Base-by-base conservation (phyloP, 179 eudicot genomes). In the Silene vulgaris region DNA sequence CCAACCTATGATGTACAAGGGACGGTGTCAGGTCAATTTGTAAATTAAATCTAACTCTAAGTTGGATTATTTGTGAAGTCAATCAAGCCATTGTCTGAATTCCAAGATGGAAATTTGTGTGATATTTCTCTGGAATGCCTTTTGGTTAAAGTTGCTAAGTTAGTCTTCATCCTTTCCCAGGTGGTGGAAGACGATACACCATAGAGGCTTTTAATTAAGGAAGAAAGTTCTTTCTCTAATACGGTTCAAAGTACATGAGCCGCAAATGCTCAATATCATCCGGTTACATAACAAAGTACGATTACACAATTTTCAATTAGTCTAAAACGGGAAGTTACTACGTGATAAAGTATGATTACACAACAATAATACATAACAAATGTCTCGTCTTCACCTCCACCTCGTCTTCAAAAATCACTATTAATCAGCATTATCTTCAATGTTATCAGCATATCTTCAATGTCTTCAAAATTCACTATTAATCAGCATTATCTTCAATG, bases 231-330 rank as follows among this genome's bases (percentile, higher is more conserved):
- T 28, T 93, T 93, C 89, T 91, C 90, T 28, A 89, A 88, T 85
- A 93, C 91, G 97, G 96, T 93, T 72, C 95, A 88, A 69, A 93
- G 97, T 78, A 93, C 98, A 12, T 97, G 97, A 37, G 81, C 77
- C 62, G 96, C 97, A 72, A 94, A 92, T 80, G 92, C 98, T 75
- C 84, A 90, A 76, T 90, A 94, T 76, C 26, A 23, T 23, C 26
- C 26, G 26, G 26, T 23, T 23, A 23, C 26, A 23, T 23, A 23
- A 23, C 26, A 23, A 23, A 23, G 26, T 23, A 23, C 26, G 26
- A 23, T 23, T 23, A 23, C 26, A 23, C 26, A 23, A 23, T 23
- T 23, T 23, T 23, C 26, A 23, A 23, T 23, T 23, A 23, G 26
- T 23, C 26, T 23, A 23, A 23, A 23, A 23, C 26, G 26, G 26